These are phyloP conservation scores for Polychaeton citri DNA, from an alignment of 2,329 filamentous ascomycete genomes.

Conservation along the genomic window DNA sequence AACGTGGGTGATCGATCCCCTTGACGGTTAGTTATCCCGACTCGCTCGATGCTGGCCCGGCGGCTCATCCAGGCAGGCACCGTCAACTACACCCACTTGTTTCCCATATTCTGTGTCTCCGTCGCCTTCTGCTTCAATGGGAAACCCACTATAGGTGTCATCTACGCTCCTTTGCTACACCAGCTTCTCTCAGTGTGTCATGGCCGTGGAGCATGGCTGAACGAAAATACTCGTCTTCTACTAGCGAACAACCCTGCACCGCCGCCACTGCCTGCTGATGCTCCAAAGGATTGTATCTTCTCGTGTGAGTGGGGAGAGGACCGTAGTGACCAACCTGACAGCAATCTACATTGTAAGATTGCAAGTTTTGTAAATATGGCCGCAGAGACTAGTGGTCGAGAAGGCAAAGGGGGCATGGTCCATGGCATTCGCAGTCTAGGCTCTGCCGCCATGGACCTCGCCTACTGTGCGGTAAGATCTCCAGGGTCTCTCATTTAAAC, in stretches of 20 bases:
- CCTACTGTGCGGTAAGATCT: slow-evolving; percentile 59
- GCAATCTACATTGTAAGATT: slow-evolving; percentile 58
- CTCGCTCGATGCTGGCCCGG: not conserved
- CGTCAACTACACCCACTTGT: slow-evolving; percentile 69
- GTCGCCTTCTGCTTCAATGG: slow-evolving; percentile 53
- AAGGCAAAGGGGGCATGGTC: slow-evolving; percentile 63
- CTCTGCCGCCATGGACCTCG: slow-evolving; percentile 60
- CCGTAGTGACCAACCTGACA: slow-evolving; percentile 48
- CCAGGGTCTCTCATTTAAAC: not conserved
- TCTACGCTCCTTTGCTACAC: slow-evolving; percentile 56
- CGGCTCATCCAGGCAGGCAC: slow-evolving; percentile 34
- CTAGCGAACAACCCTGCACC: slow-evolving; percentile 48
- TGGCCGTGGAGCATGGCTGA: slow-evolving; percentile 56
- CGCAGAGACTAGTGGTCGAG: slow-evolving; percentile 47
- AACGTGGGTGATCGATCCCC: slow-evolving; percentile 63
- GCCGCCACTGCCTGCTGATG: slow-evolving; percentile 49
- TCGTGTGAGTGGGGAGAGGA: slow-evolving; percentile 74
- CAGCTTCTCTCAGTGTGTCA: slow-evolving; percentile 56
- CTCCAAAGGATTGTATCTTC: slow-evolving; percentile 58
- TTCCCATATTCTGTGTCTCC: slow-evolving; percentile 70
- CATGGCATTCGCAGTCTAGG: slow-evolving; percentile 62
- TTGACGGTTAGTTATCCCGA: slow-evolving; percentile 42
- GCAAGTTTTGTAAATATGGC: slow-evolving; percentile 67
- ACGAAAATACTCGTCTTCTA: slow-evolving; percentile 50
- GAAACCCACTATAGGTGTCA: slow-evolving; percentile 53